Base-by-base conservation (phyloP, 164 flowering plant genomes). In the Houttuynia cordata region DNA sequence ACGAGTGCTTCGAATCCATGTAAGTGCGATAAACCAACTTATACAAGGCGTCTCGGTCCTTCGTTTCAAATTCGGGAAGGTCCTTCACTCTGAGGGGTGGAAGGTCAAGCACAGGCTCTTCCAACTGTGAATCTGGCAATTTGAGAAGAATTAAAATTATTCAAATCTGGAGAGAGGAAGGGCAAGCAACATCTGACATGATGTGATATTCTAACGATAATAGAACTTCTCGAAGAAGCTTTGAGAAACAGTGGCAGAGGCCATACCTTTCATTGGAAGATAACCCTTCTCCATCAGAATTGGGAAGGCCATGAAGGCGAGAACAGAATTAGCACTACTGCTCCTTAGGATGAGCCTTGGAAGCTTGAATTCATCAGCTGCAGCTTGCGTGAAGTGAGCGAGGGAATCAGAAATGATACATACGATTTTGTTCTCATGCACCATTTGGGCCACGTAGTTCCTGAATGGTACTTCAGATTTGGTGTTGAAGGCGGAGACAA, bases 51-150 rank as follows among this genome's bases (percentile, higher is more conserved):
- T 64, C 69, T 18, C 53, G 56, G n/a, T 57, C 21, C 3, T 22
- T 4, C 3, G 58, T 45, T 10, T 42, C n/a, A 22, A 72, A 20
- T 18, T 21, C 20, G 0, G 75, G 75, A 22, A 75, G 30, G 41
- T 75, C 78, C 66, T 67, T 75, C 30, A 68, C 51, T 56, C 60
- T 69, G 0, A 81, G 73, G 17, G 75, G 80, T 24, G 74, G n/a
- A n/a, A n/a, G n/a, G n/a, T n/a, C n/a, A n/a, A n/a, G n/a, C n/a
- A n/a, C n/a, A n/a, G n/a, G n/a, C n/a, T n/a, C n/a, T n/a, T n/a
- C n/a, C n/a, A n/a, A n/a, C n/a, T n/a, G n/a, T n/a, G n/a, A n/a
- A n/a, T n/a, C n/a, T n/a, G n/a, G n/a, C n/a, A n/a, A n/a, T n/a
- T n/a, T n/a, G n/a, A n/a, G n/a, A n/a, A n/a, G n/a, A n/a, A n/a